These are phyloP conservation scores for Aspergillus jensenii DNA, from an alignment of 2,329 filamentous ascomycete genomes.

Conservation along the genomic window DNA sequence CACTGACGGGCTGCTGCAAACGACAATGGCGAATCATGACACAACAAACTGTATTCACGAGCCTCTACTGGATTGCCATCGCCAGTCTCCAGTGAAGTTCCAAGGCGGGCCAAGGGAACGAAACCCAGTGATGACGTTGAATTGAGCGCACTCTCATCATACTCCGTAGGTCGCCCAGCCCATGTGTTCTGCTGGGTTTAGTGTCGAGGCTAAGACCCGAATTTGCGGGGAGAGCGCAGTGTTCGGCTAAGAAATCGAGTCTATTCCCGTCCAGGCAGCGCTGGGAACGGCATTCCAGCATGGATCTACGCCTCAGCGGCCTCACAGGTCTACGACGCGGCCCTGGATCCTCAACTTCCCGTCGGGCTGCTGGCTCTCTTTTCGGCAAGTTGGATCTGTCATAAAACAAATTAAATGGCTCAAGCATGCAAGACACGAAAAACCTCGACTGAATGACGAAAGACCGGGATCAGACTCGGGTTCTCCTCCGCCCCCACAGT, in stretches of 20 bases:
- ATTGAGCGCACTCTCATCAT: constrained; percentile 15
- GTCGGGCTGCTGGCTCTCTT: not conserved
- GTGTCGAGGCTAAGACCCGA: constrained; percentile 12
- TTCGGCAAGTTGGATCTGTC: not conserved
- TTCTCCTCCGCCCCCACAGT: constrained; percentile 9
- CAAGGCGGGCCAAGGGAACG: constrained; percentile 17
- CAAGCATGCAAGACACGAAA: constrained; percentile 2
- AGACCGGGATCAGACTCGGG: constrained; percentile 17
- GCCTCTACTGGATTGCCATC: not conserved
- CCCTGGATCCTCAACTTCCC: no score
- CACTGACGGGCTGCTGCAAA: constrained; percentile 10
- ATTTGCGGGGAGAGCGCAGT: constrained; percentile 17
- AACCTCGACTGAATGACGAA: constrained; percentile 19
- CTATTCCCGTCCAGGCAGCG: constrained; percentile 15
- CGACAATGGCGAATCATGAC: constrained; percentile 7
- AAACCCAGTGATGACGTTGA: constrained; percentile 21
- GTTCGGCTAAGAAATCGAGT: constrained; percentile 12
- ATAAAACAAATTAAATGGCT: not conserved
- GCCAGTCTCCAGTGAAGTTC: not conserved
- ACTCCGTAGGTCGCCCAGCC: not conserved
- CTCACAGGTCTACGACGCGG: constrained; percentile 3
- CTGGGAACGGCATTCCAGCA: not conserved
- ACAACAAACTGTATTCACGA: constrained; percentile 2
- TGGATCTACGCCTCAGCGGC: constrained; percentile 2
- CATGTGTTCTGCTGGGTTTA: constrained; percentile 5